These are phyloP conservation scores for Exophiala spinifera DNA, from an alignment of 2,329 filamentous ascomycete genomes.

Conservation along the genomic window DNA sequence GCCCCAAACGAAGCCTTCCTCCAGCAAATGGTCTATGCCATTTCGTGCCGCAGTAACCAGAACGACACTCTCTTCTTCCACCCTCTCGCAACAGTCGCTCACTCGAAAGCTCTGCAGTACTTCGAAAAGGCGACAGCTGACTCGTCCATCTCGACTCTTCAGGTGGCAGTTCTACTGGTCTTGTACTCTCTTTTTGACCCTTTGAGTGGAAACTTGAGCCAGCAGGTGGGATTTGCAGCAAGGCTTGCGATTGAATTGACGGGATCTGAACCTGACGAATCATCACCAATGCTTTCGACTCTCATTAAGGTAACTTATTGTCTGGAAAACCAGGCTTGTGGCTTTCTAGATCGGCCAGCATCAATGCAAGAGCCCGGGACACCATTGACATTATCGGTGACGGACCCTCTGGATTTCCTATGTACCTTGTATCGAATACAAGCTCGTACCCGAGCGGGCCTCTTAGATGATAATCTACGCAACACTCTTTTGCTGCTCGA, in stretches of 20 bases:
- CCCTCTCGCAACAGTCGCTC: not conserved
- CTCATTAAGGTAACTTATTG: not conserved
- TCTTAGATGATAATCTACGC: too few species aligned
- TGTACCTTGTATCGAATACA: too few species aligned
- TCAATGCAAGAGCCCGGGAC: not conserved
- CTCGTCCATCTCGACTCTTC: conserved; percentile 2
- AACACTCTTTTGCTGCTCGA: not conserved
- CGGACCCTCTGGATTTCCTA: too few species aligned
- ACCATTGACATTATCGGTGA: not conserved
- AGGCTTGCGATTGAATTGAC: not conserved
- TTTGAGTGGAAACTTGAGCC: not conserved
- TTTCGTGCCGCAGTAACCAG: not conserved
- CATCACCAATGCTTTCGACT: not conserved
- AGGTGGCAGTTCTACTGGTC: not conserved
- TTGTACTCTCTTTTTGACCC: conserved; percentile 1
- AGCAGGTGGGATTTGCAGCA: not conserved
- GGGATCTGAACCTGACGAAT: not conserved
- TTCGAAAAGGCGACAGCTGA: conserved; percentile 1
- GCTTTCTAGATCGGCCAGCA: not conserved
- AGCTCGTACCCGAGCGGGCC: too few species aligned
- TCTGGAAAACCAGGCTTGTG: conserved; percentile 1
- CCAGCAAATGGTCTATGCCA: not conserved
- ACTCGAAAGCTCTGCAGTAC: not conserved
- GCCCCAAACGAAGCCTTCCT: not conserved
- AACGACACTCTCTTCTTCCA: not conserved